These are phyloP conservation scores for Penicillium hordei DNA, from an alignment of 2,329 filamentous ascomycete species.

Conservation along the genomic window DNA sequence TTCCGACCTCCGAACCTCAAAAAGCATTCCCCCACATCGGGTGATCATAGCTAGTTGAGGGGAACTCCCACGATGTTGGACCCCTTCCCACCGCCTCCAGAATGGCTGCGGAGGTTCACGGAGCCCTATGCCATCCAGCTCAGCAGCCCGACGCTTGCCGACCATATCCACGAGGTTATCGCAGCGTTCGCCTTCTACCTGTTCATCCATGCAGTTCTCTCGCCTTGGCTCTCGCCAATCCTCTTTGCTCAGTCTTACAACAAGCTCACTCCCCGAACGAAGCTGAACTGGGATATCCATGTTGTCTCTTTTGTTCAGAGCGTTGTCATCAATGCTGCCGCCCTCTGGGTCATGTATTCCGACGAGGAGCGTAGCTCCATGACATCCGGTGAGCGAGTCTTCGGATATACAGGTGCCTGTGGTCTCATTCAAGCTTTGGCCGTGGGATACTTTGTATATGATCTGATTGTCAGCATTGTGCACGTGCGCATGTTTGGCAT, in stretches of 20 bases:
- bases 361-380: constrained; percentile 58
- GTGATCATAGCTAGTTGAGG: constrained; percentile 17
- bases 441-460: constrained; percentile 65
- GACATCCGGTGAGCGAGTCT: constrained; percentile 55
- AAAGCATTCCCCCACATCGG: constrained; percentile 18
- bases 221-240: constrained; percentile 54
- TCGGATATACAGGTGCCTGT: constrained; percentile 60
- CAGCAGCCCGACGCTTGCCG: constrained; percentile 55
- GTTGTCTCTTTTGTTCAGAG: constrained; percentile 63
- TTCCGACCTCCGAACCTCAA: constrained; percentile 10
- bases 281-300: constrained; percentile 67
- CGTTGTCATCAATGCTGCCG: constrained; percentile 55
- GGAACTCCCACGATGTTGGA: constrained; percentile 42
- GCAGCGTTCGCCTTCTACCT: constrained; percentile 59
- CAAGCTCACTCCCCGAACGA: constrained; percentile 55
- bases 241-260: constrained; percentile 58
- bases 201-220: constrained; percentile 53
- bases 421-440: constrained; percentile 62
- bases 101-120: constrained; percentile 49
- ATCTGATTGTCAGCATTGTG: constrained; percentile 57
- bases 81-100: constrained; percentile 50
- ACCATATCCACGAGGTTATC: constrained; percentile 63
- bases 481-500: constrained; percentile 60
- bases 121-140: constrained; percentile 54
- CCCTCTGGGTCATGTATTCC: constrained; percentile 58